A percentile compares a stretch with the other conserved stretches of the same genome.
phyloP scores from a whole-genome alignment of 1,284 basidiomycete genomes.

The Trametes versicolor region DNA sequence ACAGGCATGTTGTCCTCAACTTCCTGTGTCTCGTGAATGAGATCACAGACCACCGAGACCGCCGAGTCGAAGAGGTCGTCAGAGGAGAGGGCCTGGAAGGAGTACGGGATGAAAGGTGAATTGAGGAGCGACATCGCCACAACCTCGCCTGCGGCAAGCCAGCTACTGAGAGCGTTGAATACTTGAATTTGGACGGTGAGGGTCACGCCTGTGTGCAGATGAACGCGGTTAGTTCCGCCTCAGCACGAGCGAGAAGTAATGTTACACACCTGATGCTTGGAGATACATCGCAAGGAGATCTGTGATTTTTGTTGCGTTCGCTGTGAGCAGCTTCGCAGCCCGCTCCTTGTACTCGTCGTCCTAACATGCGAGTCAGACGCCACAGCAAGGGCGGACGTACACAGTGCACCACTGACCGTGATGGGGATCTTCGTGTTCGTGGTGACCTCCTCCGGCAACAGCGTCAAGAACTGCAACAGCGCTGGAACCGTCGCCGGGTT shows the following conservation, averaged over 20 bases:
- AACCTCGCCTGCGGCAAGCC: constrained; percentile 92
- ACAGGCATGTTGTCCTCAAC: constrained; percentile 93
- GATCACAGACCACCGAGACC: constrained; percentile 91
- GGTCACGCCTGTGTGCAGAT: constrained; percentile 78
- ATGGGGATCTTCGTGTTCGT: constrained; percentile 91
- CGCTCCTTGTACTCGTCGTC: constrained; percentile 84
- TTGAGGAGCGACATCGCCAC: constrained; percentile 71
- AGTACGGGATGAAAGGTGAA: constrained; percentile 85
- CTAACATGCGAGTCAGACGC: constrained; percentile 48
- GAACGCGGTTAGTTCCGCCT: neutral
- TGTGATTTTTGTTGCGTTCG: constrained; percentile 79
- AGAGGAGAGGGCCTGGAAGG: constrained; percentile 86
- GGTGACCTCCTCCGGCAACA: constrained; percentile 92
- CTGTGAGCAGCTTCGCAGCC: constrained; percentile 72
- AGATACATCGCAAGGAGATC: constrained; percentile 91
- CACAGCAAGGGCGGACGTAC: neutral
- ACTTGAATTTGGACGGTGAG: constrained; percentile 83
- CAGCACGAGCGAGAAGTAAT: neutral
- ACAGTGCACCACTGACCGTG: constrained; percentile 67
- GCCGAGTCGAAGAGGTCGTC: constrained; percentile 93
- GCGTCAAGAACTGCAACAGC: constrained; percentile 90
- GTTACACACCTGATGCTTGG: constrained; percentile 79
- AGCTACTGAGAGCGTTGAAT: constrained; percentile 89
- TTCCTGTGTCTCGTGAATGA: constrained; percentile 99
- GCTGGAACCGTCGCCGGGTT: constrained; percentile 87